A percentile compares a stretch with the other conserved stretches of the same genome.
Evolutionary conservation across 805 yeast genomes (phyloP).

Genomic region (Tetrapisispora iriomotensis): DNA sequence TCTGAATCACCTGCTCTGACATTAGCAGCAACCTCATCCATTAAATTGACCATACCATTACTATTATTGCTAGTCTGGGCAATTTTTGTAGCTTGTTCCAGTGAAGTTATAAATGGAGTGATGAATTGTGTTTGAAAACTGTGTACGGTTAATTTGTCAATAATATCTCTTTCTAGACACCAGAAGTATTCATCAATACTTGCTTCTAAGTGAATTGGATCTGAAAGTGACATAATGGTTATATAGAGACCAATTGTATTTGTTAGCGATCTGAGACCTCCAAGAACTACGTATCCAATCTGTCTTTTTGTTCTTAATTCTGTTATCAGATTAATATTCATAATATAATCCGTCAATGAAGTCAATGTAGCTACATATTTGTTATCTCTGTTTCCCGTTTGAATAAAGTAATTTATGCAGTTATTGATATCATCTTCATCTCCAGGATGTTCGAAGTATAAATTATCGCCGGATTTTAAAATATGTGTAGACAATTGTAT

Average conservation of each 20-base stretch:
- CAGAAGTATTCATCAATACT: slow-evolving; percentile 41
- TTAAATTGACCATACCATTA: slow-evolving; percentile 30
- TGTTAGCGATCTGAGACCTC: slow-evolving; percentile 44
- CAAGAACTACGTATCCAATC: slow-evolving; percentile 52
- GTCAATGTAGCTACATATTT: slow-evolving; percentile 32
- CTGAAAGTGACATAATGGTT: slow-evolving; percentile 43
- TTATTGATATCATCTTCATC: slow-evolving; percentile 41
- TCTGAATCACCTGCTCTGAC: slow-evolving; percentile 27
- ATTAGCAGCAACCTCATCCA: slow-evolving; percentile 29
- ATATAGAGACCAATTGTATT: slow-evolving; percentile 51
- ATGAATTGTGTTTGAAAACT: slow-evolving; percentile 32
- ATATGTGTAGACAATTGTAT: slow-evolving; percentile 30
- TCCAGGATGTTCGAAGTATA: slow-evolving; percentile 27
- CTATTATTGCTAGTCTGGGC: slow-evolving; percentile 7
- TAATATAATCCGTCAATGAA: slow-evolving; percentile 36
- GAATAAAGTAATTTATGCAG: slow-evolving; percentile 44
- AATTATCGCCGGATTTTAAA: slow-evolving; percentile 32
- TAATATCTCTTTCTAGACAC: slow-evolving; percentile 32
- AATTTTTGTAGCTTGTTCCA: slow-evolving; percentile 6
- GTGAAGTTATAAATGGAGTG: slow-evolving; percentile 30
- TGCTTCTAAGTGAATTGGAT: slow-evolving; percentile 33
- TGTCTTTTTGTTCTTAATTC: slow-evolving; percentile 47
- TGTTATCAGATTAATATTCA: slow-evolving; percentile 35
- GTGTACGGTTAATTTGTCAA: slow-evolving; percentile 20
- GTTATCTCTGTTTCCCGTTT: slow-evolving; percentile 42